Conservation (phyloP, 441 rosid species). For the Brassica hybrid region DNA sequence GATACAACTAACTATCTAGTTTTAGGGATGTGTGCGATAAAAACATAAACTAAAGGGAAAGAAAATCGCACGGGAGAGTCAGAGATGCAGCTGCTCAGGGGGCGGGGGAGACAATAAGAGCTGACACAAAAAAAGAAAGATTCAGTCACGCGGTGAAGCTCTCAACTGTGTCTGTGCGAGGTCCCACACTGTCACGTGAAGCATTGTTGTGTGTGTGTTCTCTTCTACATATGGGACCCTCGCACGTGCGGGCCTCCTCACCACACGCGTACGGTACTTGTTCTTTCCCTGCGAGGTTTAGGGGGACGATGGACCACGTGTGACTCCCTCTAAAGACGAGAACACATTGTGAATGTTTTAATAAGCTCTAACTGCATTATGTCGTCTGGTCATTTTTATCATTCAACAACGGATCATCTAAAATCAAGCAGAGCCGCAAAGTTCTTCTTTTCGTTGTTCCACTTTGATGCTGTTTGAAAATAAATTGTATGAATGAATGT, state of each 20-base stretch:
- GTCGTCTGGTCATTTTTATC: constrained; percentile 38
- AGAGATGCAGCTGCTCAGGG: constrained; percentile 41
- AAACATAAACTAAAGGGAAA: constrained; percentile 24
- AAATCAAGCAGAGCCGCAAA: constrained; percentile 27
- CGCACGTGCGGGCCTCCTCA: constrained; percentile 38
- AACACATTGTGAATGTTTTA: constrained; percentile 17
- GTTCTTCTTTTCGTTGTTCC: constrained; percentile 7
- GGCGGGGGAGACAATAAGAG: constrained; percentile 38
- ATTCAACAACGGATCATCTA: constrained; percentile 29
- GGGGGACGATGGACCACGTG: constrained; percentile 37
- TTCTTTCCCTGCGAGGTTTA: constrained; percentile 15
- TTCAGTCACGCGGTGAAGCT: constrained; percentile 38
- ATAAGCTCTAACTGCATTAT: constrained; percentile 4
- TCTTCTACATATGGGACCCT: constrained; percentile 33
- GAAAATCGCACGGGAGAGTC: constrained; percentile 44
- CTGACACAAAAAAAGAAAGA: constrained; percentile 33
- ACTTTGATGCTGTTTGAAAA: background rate
- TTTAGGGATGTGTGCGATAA: constrained; percentile 22
- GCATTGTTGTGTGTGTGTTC: constrained; percentile 3
- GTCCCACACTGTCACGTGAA: constrained; percentile 45
- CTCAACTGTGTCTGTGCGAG: constrained; percentile 18
- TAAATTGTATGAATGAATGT: background rate
- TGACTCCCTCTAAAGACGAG: constrained; percentile 13
- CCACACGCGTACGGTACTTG: constrained; percentile 43
- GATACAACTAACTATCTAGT: constrained; percentile 10